Percentiles rank a stretch among this genome's conserved stretches.
These are phyloP conservation scores for Fusarium drepaniforme DNA, from an alignment of 2,329 filamentous ascomycete species.

Conservation along the genomic window DNA sequence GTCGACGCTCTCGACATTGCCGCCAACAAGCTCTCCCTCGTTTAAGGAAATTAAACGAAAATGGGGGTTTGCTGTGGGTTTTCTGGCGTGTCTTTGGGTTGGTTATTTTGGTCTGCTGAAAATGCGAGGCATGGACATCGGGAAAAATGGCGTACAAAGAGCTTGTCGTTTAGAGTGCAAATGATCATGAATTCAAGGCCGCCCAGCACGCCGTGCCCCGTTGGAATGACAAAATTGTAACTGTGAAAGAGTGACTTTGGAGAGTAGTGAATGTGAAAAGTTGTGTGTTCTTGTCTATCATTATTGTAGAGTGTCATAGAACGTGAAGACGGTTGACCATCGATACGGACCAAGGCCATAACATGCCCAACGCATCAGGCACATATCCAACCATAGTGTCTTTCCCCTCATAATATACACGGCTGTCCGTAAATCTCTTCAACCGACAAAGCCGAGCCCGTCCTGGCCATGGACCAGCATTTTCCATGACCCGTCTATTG, in stretches of 20 bases:
- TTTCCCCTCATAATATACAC: slow-evolving; percentile 26
- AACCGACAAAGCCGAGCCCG: background rate
- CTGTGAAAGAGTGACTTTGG: background rate
- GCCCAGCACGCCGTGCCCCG: slow-evolving; percentile 34
- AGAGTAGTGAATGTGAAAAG: background rate
- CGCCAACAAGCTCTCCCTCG: slow-evolving; percentile 97
- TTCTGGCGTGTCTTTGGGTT: slow-evolving; percentile 50
- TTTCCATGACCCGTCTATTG: slow-evolving; percentile 27
- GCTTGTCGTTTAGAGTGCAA: slow-evolving; percentile 51
- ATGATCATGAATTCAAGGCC: slow-evolving; percentile 52
- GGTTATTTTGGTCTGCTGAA: slow-evolving; percentile 53
- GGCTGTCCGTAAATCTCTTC: slow-evolving; percentile 10
- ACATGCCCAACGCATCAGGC: background rate
- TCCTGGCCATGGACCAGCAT: background rate
- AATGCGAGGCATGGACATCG: slow-evolving; percentile 53
- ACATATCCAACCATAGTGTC: background rate
- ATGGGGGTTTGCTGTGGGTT: slow-evolving; percentile 43
- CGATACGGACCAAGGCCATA: background rate
- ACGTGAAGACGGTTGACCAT: background rate
- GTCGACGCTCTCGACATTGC: slow-evolving; percentile 99
- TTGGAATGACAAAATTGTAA: background rate
- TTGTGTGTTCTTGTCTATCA: background rate
- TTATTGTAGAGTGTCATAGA: background rate
- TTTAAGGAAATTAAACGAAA: slow-evolving; percentile 70
- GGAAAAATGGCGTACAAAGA: slow-evolving; percentile 51